Evolutionary conservation across 106 monocot species (phyloP), one percentile per base, ranked within the genome.

Genomic region (Allium cepa): DNA sequence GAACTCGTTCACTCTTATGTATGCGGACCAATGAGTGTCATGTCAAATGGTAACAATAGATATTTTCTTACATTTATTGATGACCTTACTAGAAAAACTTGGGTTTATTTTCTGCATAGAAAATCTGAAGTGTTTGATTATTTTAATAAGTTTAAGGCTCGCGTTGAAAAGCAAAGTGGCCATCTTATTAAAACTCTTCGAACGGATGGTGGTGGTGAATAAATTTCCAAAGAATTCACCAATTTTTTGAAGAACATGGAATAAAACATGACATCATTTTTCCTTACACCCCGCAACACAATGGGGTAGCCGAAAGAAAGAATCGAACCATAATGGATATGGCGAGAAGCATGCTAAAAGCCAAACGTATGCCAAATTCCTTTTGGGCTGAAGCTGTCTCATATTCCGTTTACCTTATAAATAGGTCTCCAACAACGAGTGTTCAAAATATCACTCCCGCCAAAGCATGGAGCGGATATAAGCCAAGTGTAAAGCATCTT

Each of bases 381-480:
- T 27, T 69, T n/a, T 69, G 69, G 69, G 69, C 69, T 22, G 56
- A 69, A 69, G 69, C 56, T 11, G 69, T 26, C 2, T 14, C 53
- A 14, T 53, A 11, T 56, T 8, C 27, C 14, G 27, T 36, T 5
- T 69, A 56, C n/a, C 8, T 28, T 55, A 18, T 52, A 10, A 50
- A 68, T 26, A 7, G 15, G 3, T 68, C 8, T 17, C 67, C 0
- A 10, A 68, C 51, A 1, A 16, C 50, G 26, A 0, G 0, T 51
- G 50, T 53, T 22, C 49, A 17, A 50, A 53, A 67, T 26, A 53
- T 50, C 14, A 67, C 49, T 17, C 49, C 49, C 11, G 3, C 50
- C 3, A 7, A 62, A 62, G 26, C 62, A 62, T 62, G 62, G 62
- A 26, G 26, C 17, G 22, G 62, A 4, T 10, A 28, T 10, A 62